Conservation (phyloP, 148 eudicot genomes). For the Drosera capensis region DNA sequence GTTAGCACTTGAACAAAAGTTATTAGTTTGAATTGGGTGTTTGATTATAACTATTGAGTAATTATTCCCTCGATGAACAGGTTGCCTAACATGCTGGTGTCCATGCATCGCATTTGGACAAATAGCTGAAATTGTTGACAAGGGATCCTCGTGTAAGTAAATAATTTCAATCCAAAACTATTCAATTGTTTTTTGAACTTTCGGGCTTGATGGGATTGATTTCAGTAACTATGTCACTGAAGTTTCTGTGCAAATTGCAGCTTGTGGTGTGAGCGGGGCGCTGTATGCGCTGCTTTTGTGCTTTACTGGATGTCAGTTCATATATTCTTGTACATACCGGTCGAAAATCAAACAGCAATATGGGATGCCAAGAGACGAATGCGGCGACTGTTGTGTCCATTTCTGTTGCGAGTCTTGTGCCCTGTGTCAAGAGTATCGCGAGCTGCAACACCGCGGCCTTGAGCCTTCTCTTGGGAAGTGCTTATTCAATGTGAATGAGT, state of each 20-base stretch:
- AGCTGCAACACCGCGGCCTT: too few relatives aligned
- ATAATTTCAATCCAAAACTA: not conserved
- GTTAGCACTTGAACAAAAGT: too few relatives aligned
- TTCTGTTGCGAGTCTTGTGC: conserved; percentile 7
- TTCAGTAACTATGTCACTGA: not conserved
- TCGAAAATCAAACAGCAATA: not conserved
- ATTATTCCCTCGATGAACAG: too few relatives aligned
- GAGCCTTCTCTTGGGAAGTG: too few relatives aligned
- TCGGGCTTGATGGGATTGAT: not conserved
- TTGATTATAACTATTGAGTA: too few relatives aligned
- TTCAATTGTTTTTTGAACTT: not conserved
- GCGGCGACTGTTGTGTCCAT: conserved; percentile 3
- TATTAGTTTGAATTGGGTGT: too few relatives aligned
- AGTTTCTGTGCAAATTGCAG: not conserved
- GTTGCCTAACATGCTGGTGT: conserved; percentile 18
- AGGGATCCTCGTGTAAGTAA: conserved; percentile 25
- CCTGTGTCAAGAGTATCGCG: conserved; percentile 3
- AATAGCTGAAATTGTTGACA: conserved; percentile 23
- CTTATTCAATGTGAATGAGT: too few relatives aligned
- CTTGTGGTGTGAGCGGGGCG: conserved; percentile 1
- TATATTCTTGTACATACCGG: conserved; percentile 3
- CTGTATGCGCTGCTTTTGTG: not conserved
- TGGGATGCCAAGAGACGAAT: not conserved
- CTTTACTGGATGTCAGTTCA: not conserved
- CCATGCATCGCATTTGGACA: conserved; percentile 39